Evolutionary conservation across 2,329 filamentous ascomycete species (phyloP), one percentile per base, ranked within the genome.

Genomic region (Didymella pinodella): DNA sequence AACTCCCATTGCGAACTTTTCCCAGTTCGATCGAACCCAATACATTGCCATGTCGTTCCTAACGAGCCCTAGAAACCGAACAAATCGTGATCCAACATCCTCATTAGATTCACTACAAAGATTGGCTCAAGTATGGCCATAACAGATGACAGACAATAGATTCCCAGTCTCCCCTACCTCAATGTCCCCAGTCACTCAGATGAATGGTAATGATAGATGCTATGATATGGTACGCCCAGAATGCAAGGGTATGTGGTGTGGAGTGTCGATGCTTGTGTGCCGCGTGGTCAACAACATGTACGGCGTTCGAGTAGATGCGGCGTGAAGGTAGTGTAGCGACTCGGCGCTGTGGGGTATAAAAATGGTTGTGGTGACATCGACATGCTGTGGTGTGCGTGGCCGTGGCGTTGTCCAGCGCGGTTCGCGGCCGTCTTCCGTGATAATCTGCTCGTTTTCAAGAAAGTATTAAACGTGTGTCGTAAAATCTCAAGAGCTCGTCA

Each of bases 381-480:
- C 20, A 22, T 22, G 20, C 4, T 18, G 36, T 22, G 51, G 36
- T 14, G 36, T 18, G 44, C 18, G 16, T 40, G 18, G 36, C n/a
- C n/a, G 36, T 20, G 5, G 36, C 36, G 36, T 18, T 47, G 26
- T 29, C n/a, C 31, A 22, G 52, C 52, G 45, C 36, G 28, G 18
- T 11, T 29, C 44, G 40, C 31, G 49, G 16, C 16, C 32, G 16
- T 36, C 7, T n/a, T 36, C 16, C 16, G 7, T 36, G 32, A 36
- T 36, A 16, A 16, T 16, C 16, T 36, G 32, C 32, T 36, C 32
- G 4, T 41, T 29, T 26, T 38, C 25, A 40, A 49, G 26, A 7
- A 34, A 40, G 41, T 46, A 59, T 59, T 50, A 59, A 59, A 54
- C 11, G 45, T 50, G 28, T 54, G n/a, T 59, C 32, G 46, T 59